phyloP scores from a whole-genome alignment of 2,329 filamentous ascomycete genomes.

The Macrophomina tecta region DNA sequence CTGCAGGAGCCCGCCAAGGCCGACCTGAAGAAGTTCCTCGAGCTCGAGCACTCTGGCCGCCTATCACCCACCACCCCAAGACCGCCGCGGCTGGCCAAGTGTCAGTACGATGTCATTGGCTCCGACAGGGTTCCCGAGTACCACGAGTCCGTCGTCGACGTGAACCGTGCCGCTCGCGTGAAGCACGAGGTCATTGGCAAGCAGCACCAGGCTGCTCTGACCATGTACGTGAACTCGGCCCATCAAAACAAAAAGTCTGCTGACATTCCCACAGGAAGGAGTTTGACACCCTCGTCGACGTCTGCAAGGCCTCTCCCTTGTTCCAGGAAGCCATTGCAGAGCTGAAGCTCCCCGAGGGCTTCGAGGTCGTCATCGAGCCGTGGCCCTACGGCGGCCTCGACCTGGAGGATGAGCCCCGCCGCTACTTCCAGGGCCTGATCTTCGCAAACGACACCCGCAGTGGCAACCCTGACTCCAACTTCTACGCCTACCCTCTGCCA shows the following conservation, averaged over 20 bases:
- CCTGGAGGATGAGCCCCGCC: constrained; percentile 51
- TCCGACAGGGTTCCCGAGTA: constrained; percentile 59
- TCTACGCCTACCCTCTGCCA: constrained; percentile 48
- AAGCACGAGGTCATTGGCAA: constrained; percentile 55
- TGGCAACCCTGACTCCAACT: constrained; percentile 52
- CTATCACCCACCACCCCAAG: constrained; percentile 49
- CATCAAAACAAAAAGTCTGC: not conserved
- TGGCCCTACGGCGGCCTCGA: constrained; percentile 64
- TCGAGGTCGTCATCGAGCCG: constrained; percentile 62
- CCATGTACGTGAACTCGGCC: constrained; percentile 43
- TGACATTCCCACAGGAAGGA: constrained; percentile 41
- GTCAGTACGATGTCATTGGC: constrained; percentile 64
- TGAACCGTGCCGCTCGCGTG: constrained; percentile 50
- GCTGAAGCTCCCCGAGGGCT: constrained; percentile 60
- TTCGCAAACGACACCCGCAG: constrained; percentile 57
- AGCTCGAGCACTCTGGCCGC: constrained; percentile 51
- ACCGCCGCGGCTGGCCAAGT: constrained; percentile 58
- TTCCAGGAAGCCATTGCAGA: constrained; percentile 60
- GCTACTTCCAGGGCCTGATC: constrained; percentile 62
- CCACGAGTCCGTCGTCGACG: constrained; percentile 60
- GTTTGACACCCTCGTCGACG: constrained; percentile 55
- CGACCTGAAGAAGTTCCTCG: constrained; percentile 55
- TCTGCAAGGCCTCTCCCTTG: constrained; percentile 58
- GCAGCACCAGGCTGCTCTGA: constrained; percentile 56
- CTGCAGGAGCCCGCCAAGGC: constrained; percentile 58